Conservation (phyloP, 495 filamentous ascomycete genomes). For the Pyrenopolyporus hunteri region DNA sequence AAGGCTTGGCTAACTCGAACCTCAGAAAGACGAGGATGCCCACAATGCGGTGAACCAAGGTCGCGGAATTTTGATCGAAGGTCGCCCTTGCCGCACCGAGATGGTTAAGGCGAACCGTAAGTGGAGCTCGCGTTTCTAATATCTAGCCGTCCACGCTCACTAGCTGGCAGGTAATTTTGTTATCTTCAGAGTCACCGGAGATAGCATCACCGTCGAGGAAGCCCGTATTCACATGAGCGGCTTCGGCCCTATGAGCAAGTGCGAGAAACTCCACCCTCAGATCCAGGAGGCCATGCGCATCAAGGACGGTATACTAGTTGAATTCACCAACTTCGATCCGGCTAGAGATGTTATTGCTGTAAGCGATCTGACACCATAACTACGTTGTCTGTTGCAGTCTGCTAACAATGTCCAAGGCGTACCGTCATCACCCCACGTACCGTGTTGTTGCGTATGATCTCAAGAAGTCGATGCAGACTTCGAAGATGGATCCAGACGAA, state of each 20-base stretch:
- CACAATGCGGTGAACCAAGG: slow-evolving; percentile 54
- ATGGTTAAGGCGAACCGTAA: slow-evolving; percentile 62
- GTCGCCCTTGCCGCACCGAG: slow-evolving; percentile 65
- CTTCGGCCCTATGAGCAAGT: slow-evolving; percentile 49
- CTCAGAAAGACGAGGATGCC: slow-evolving; percentile 52
- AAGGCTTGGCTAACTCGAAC: slow-evolving; percentile 17
- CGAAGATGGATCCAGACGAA: slow-evolving; percentile 37
- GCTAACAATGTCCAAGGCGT: slow-evolving; percentile 37
- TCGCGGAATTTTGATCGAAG: slow-evolving; percentile 55
- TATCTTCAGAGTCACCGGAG: slow-evolving; percentile 52
- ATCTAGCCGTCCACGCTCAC: slow-evolving; percentile 17
- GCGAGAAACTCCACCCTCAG: slow-evolving; percentile 38
- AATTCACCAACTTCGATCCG: slow-evolving; percentile 55
- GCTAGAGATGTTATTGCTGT: slow-evolving; percentile 49
- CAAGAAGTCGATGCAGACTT: slow-evolving; percentile 32
- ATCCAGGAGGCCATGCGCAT: slow-evolving; percentile 40
- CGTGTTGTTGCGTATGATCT: slow-evolving; percentile 45
- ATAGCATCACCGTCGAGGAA: slow-evolving; percentile 48
- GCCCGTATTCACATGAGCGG: slow-evolving; percentile 47
- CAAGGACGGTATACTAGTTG: slow-evolving; percentile 56
- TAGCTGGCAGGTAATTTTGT: slow-evolving; percentile 54
- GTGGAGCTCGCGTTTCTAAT: slow-evolving; percentile 25
- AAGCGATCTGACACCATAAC: slow-evolving; percentile 22
- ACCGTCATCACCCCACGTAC: slow-evolving; percentile 36
- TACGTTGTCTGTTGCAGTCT: background rate